Base-by-base conservation (phyloP, 306 rosid genomes). In the Boehmeria nivea region DNA sequence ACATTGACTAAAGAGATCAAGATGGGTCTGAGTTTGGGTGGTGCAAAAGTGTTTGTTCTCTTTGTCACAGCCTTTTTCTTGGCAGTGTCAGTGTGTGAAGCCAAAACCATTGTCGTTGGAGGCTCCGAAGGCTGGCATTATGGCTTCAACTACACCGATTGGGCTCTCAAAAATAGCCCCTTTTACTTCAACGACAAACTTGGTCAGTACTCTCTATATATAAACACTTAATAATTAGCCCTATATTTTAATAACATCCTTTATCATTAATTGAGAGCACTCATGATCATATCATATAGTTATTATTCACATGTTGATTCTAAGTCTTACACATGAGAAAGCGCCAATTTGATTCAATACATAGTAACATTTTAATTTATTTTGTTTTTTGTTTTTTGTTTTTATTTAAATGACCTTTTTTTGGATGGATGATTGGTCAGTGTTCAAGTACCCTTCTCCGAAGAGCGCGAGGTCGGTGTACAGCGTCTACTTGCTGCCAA, bases 101-200 rank as follows among this genome's bases (percentile, higher is more conserved):
- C 64, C 6, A 68, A 67, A 63, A 79, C 60, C 67, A 56, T 76
- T 8, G 64, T 57, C 5, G 86, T 79, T 51, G 90, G 90, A 63
- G 86, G 75, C 52, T 56, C 89, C 2, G 23, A 83, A 52, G 89
- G 89, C 0, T 83, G 89, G 86, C 73, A 57, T 33, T 76, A 46
- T 0, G 83, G 89, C 39, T 71, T 76, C n/a, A 83, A 83, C 74
- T 83, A 76, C 73, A 79, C 86, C 3, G 25, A 59, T 15, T 83
- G 89, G 86, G 65, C 89, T 20, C 46, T 57, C 49, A 17, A 72
- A 60, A 77, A 63, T n/a, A 72, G 74, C 27, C 91, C 86, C 51
- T 80, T 80, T 39, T 72, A 50, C 68, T 8, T 74, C 1, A 70
- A 83, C 8, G 91, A 83, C 59, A 75, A 66, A 40, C 43, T 79